Evolutionary conservation across 352 stramenopile species (phyloP).

Genomic region (Phytopythium kandeliae): DNA sequence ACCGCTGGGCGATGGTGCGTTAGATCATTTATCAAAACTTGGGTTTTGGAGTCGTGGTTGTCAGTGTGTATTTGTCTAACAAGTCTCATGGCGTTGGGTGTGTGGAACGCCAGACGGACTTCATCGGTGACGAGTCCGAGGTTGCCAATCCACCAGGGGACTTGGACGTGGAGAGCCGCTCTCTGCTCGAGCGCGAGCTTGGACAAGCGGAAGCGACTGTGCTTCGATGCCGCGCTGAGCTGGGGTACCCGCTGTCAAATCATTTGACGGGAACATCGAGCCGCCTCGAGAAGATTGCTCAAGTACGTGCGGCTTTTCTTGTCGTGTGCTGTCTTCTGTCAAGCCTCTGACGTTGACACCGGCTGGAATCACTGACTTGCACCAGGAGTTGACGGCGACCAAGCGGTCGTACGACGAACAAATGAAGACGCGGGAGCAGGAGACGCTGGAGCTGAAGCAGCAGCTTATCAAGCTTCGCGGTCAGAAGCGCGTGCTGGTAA

Average conservation of each 20-base stretch:
- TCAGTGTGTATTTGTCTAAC: neutral
- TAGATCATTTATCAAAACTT: neutral
- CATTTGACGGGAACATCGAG: slow-evolving; percentile 68
- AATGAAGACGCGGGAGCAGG: slow-evolving; percentile 41
- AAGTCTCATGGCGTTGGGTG: neutral
- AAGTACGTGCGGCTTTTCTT: slow-evolving; percentile 15
- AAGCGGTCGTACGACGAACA: slow-evolving; percentile 74
- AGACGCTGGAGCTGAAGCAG: slow-evolving; percentile 54
- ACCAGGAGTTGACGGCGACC: slow-evolving; percentile 52
- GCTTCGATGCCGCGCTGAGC: slow-evolving; percentile 60
- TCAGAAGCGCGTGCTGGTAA: slow-evolving; percentile 73
- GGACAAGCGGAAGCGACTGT: slow-evolving; percentile 64
- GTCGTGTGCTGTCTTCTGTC: too few relatives aligned
- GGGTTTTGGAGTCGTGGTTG: neutral
- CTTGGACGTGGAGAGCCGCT: slow-evolving; percentile 40
- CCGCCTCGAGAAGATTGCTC: slow-evolving; percentile 66
- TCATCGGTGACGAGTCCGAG: slow-evolving; percentile 33
- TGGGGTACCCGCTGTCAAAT: slow-evolving; percentile 74
- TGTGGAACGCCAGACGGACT: slow-evolving; percentile 37
- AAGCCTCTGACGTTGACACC: too few relatives aligned
- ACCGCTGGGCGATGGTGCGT: slow-evolving; percentile 75
- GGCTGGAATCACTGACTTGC: too few relatives aligned
- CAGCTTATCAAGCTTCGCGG: slow-evolving; percentile 71
- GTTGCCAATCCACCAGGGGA: slow-evolving; percentile 22
- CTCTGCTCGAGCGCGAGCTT: slow-evolving; percentile 61